Base-by-base conservation (phyloP, 108 stramenopile species). In the Nitzschia sp. region DNA sequence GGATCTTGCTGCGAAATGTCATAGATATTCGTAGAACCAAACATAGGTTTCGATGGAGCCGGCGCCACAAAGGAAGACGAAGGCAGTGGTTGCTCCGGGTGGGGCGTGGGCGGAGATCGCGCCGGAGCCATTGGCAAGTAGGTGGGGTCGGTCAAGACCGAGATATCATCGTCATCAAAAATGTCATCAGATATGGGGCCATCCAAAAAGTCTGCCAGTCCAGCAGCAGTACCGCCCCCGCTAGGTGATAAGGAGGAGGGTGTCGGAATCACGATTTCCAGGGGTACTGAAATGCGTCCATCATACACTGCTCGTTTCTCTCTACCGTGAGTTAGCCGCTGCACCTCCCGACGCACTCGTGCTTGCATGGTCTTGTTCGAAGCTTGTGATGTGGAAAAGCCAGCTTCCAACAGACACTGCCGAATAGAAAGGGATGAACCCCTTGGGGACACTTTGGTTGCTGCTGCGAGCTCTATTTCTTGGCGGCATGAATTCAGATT, bases 351-450 rank as follows among this genome's bases (percentile, higher is more conserved):
- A 15, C 61, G 36, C 25, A 62, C 61, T 2, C 61, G 36, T 15
- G 61, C 61, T 46, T 62, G 61, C 61, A 62, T 62, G 6, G 61
- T 62, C 25, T 42, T 36, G 25, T 62, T 62, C 18, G 24, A 34
- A 18, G 61, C 61, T 26, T 62, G 61, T 11, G 61, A 21, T 23
- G 18, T 18, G 42, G 31, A 31, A 2, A 62, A 21, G 0, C 61
- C 61, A 17, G 25, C 61, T 45, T 62, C 42, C 23, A 62, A 34
- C 11, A 62, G 25, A 31, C 61, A 62, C 42, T 62, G 61, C 46
- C 61, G 61, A 42, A 62, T 42, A 13, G 32, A 45, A 24, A 62
- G 31, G 1, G 61, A 19, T 18, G 36, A 0, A 24, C 42, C 61
- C 18, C 34, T 32, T 21, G 2, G 3, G n/a, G 33, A 27, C 2